These are phyloP conservation scores for Fraxinus sp. DNA, from an alignment of 305 asterid genomes.

Conservation along the genomic window DNA sequence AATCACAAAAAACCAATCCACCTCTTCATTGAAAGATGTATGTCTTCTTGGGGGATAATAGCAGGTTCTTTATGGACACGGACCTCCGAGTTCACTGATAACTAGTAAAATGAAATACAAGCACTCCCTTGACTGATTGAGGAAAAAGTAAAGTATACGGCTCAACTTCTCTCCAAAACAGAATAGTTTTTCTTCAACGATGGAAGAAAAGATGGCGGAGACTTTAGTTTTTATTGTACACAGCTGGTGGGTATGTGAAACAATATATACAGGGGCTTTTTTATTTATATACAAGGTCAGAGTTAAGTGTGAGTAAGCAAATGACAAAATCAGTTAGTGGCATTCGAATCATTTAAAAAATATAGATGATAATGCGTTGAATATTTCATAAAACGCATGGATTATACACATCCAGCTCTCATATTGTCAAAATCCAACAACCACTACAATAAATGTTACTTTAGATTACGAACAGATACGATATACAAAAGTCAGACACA, in stretches of 20 bases:
- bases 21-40: background rate
- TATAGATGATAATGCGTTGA: background rate
- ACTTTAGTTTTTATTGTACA: background rate
- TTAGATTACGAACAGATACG: background rate
- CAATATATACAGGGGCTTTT: background rate
- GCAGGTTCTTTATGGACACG: background rate
- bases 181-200: background rate
- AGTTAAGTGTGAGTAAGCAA: slow-evolving; percentile 1
- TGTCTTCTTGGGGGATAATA: background rate
- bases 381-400: background rate
- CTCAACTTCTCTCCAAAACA: background rate
- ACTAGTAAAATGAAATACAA: background rate
- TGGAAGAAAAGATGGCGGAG: background rate
- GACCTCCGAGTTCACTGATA: background rate
- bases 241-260: background rate
- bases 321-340: background rate
- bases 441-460: background rate
- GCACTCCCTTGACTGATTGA: background rate
- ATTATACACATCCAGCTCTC: background rate
- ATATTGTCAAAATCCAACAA: background rate
- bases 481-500: background rate
- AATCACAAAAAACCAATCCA: background rate
- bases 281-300: background rate
- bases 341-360: background rate
- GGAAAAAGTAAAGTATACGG: background rate